These are phyloP conservation scores for Penicillium frequentans DNA, from an alignment of 2,329 filamentous ascomycete genomes.

Conservation along the genomic window DNA sequence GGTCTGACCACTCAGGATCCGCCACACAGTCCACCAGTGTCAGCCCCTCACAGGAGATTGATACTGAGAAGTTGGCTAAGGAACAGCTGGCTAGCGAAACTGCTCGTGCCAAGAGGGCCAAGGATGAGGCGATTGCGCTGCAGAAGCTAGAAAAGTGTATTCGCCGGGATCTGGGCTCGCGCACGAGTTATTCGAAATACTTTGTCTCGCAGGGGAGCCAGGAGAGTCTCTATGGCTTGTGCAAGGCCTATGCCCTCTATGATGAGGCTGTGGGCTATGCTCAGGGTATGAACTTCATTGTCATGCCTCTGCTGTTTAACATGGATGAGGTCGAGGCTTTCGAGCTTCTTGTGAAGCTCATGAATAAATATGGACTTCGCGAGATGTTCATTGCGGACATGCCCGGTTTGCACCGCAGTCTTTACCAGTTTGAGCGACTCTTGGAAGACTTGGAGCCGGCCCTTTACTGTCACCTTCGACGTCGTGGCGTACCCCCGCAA, in stretches of 20 bases:
- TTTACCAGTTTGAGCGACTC: slow-evolving; percentile 93
- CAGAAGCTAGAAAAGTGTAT: slow-evolving; percentile 89
- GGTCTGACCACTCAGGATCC: slow-evolving; percentile 71
- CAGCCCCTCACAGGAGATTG: slow-evolving; percentile 61
- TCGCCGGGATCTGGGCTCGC: slow-evolving; percentile 81
- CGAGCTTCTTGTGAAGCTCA: slow-evolving; percentile 84
- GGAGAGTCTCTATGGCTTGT: slow-evolving; percentile 90
- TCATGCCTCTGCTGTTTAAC: slow-evolving; percentile 95
- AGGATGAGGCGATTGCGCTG: slow-evolving; percentile 71
- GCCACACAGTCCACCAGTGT: slow-evolving; percentile 56
- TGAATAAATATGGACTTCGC: slow-evolving; percentile 93
- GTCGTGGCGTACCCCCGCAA: slow-evolving; percentile 82
- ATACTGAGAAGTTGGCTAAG: slow-evolving; percentile 64
- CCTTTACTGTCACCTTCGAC: slow-evolving; percentile 88
- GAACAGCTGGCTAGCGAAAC: slow-evolving; percentile 63
- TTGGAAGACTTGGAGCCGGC: slow-evolving; percentile 93
- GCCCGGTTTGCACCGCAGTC: slow-evolving; percentile 87
- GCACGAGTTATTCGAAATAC: slow-evolving; percentile 96
- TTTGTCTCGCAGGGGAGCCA: slow-evolving; percentile 87
- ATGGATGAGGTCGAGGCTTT: slow-evolving; percentile 99
- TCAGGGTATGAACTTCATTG: slow-evolving; percentile 98
- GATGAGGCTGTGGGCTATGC: slow-evolving; percentile 95
- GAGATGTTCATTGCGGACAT: slow-evolving; percentile 95
- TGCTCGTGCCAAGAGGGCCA: slow-evolving; percentile 74
- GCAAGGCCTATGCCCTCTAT: slow-evolving; percentile 95